These are phyloP conservation scores for Myriosclerotinia scirpicola DNA, from an alignment of 2,329 filamentous ascomycete genomes.

Conservation along the genomic window DNA sequence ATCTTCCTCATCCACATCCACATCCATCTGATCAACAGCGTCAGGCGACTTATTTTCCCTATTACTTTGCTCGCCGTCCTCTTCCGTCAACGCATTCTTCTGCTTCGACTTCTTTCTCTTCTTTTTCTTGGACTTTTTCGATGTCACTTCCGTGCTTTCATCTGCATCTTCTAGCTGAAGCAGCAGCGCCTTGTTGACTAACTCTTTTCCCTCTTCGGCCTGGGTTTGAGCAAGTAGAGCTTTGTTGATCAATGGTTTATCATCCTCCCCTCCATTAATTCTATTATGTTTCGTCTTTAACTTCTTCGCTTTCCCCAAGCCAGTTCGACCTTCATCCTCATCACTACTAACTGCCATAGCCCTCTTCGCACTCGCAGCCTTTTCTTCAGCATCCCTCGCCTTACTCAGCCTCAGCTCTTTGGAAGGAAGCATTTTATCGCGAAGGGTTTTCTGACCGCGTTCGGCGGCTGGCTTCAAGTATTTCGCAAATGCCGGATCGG, in stretches of 20 bases:
- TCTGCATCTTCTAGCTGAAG: slow-evolving; percentile 17
- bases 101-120: slow-evolving; percentile 25
- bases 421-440: slow-evolving; percentile 38
- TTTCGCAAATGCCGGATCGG: slow-evolving; percentile 36
- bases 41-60: slow-evolving; percentile 6
- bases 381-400: slow-evolving; percentile 40
- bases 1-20: slow-evolving; percentile 15
- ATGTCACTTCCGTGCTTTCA: slow-evolving; percentile 15
- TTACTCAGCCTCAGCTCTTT: slow-evolving; percentile 40
- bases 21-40: slow-evolving; percentile 19
- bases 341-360: slow-evolving; percentile 39
- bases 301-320: slow-evolving; percentile 41
- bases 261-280: background rate
- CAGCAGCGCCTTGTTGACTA: slow-evolving; percentile 19
- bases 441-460: slow-evolving; percentile 39
- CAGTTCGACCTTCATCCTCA: slow-evolving; percentile 42
- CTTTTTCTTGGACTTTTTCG: slow-evolving; percentile 25
- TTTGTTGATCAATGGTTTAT: slow-evolving; percentile 23
- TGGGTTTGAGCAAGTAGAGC: slow-evolving; percentile 18
- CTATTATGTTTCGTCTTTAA: slow-evolving; percentile 28
- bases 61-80: slow-evolving; percentile 3
- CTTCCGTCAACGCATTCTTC: slow-evolving; percentile 15
- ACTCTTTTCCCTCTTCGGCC: slow-evolving; percentile 17
- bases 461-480: slow-evolving; percentile 37
- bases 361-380: slow-evolving; percentile 39